phyloP scores from a whole-genome alignment of 345 rosid genomes.

The Noccaea bulbosa region DNA sequence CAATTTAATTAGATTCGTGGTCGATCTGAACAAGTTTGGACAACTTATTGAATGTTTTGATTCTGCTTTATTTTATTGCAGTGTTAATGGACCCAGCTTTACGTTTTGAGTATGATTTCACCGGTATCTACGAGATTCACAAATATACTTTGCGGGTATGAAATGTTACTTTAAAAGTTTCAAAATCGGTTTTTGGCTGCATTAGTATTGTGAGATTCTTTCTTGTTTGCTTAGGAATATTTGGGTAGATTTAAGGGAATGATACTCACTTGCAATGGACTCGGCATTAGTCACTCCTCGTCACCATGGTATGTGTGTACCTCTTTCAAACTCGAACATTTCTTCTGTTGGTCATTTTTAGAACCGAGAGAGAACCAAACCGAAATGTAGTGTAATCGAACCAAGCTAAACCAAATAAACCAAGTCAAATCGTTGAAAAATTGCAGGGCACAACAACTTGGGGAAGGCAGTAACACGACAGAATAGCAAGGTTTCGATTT shows the following conservation, averaged over 20 bases:
- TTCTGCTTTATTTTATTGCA: constrained; percentile 42
- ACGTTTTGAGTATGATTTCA: constrained; percentile 78
- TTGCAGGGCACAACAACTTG: constrained; percentile 33
- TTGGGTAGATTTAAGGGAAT: constrained; percentile 88
- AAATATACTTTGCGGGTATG: constrained; percentile 80
- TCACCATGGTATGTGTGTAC: constrained; percentile 48
- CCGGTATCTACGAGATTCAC: constrained; percentile 77
- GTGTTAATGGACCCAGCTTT: constrained; percentile 75
- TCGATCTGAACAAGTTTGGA: too few species aligned
- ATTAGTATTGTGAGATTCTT: constrained; percentile 3
- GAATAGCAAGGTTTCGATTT: constrained; percentile 28
- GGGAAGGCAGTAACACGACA: constrained; percentile 14
- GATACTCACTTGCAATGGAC: constrained; percentile 91
- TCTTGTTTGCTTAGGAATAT: constrained; percentile 62
- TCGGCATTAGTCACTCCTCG: constrained; percentile 64
- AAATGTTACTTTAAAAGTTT: background rate
- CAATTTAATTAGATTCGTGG: too few species aligned
- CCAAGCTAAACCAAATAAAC: background rate
- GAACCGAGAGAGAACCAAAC: background rate
- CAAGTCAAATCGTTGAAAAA: background rate
- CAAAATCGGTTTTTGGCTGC: background rate
- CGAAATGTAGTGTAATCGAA: background rate
- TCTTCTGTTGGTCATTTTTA: background rate
- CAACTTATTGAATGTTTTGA: background rate
- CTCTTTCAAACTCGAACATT: too few species aligned